Base-by-base conservation (phyloP, 163 green algal species). In the Coccomyxa subellipsoidea region DNA sequence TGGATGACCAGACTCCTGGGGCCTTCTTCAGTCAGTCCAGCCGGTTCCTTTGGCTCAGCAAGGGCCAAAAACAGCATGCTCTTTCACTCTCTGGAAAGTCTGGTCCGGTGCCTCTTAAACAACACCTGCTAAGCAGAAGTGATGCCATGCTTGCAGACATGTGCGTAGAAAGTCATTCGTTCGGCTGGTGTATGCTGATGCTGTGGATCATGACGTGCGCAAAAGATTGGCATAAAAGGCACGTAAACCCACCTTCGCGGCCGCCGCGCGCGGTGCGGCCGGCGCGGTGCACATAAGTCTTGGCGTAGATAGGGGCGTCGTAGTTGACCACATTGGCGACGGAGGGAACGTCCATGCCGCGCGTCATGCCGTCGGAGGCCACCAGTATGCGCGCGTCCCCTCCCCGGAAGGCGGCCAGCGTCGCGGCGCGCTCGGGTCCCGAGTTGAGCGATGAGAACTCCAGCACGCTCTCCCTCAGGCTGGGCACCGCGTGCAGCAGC, bases 291-390 rank as follows among this genome's bases (percentile, higher is more conserved):
- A 97, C 90, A 81, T 97, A 97, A 2, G 93, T 97, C 84, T 98
- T 99, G 12, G 91, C 87, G 77, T 98, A 96, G 29, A 92, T 85
- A 2, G 96, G 95, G 0, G 90, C 87, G 82, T 99, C 96, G 79
- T 98, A 99, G 85, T 96, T 98, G 32, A 99, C 83, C 6, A 99
- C 94, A 0, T 25, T 35, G 12, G 25, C 82, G 15, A 86, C 47
- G n/a, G n/a, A 75, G 31, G 78, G 78, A 27, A 99, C 87, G 83
- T 99, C 96, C 91, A 99, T 98, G 70, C 96, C 96, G 4, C 96
- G 90, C 8, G 96, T 96, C 91, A 98, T 95, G 29, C 92, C 95
- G 79, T 99, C 96, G 0, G 93, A 98, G 12, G 92, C 92, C n/a
- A 99, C 94, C 73, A 99, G 87, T 73, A 98, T 87, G 38, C 85